Evolutionary conservation across 495 filamentous ascomycete genomes (phyloP).

Genomic region (Podospora appendiculata): DNA sequence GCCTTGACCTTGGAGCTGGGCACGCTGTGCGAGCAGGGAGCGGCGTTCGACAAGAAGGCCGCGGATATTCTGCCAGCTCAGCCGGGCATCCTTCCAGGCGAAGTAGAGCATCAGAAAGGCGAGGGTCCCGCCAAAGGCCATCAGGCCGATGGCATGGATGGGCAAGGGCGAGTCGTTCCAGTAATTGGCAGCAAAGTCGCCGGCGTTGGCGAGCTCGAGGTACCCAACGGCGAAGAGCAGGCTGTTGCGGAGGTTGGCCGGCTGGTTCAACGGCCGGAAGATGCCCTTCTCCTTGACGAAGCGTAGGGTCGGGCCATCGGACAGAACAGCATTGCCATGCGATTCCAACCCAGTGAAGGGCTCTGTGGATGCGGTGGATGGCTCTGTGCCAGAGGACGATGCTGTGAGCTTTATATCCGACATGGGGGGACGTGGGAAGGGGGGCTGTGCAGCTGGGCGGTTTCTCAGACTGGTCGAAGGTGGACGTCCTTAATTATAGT

Average conservation of each 20-base stretch:
- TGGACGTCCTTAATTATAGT: no score
- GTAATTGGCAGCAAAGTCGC: slow-evolving; percentile 47
- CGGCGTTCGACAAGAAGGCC: slow-evolving; percentile 31
- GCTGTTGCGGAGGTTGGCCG: slow-evolving; percentile 37
- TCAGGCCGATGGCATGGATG: slow-evolving; percentile 34
- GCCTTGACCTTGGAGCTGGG: background rate
- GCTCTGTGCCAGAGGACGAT: no score
- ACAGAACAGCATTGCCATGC: background rate
- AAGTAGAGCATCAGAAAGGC: slow-evolving; percentile 38
- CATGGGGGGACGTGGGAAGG: no score
- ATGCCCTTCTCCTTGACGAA: background rate
- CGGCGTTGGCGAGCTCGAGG: slow-evolving; percentile 45
- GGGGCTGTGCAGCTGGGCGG: no score
- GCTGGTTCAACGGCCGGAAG: slow-evolving; percentile 1
- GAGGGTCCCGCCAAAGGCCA: slow-evolving; percentile 42
- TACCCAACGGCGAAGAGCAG: slow-evolving; percentile 40
- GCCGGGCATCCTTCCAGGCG: slow-evolving; percentile 30
- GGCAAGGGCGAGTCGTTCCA: slow-evolving; percentile 45
- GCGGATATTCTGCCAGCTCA: slow-evolving; percentile 38
- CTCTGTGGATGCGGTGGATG: no score
- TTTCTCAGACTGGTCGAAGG: no score
- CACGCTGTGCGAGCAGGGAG: slow-evolving; percentile 16
- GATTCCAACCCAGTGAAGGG: no score
- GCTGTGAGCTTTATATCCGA: no score
- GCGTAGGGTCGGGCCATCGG: background rate